Evolutionary conservation across 176 grass and related monocot species (phyloP).

Genomic region (Paspalum vaginatum): DNA sequence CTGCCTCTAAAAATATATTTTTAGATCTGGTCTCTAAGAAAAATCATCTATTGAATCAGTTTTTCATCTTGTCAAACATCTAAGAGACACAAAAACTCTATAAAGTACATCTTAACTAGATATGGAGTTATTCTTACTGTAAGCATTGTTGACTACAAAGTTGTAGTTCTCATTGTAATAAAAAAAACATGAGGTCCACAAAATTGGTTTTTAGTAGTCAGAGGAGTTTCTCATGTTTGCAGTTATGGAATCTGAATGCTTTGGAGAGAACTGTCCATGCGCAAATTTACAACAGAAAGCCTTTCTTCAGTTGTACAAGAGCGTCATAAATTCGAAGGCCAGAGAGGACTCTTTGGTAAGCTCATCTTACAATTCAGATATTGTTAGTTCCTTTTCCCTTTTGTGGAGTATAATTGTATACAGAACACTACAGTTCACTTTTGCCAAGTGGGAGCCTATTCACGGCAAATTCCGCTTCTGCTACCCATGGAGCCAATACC

Average conservation of each 20-base stretch:
- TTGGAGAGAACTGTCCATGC: slow-evolving; percentile 43
- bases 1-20: too few relatives aligned
- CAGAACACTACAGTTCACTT: slow-evolving; percentile 54
- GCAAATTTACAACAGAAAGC: slow-evolving; percentile 57
- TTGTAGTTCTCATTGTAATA: too few relatives aligned
- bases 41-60: too few relatives aligned
- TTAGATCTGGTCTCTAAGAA: too few relatives aligned
- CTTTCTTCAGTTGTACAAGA: slow-evolving; percentile 75
- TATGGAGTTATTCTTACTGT: too few relatives aligned
- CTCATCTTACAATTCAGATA: slow-evolving; percentile 5
- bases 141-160: too few relatives aligned
- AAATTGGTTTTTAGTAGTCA: too few relatives aligned
- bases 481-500: slow-evolving; percentile 84
- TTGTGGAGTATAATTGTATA: not conserved
- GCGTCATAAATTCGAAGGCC: slow-evolving; percentile 69
- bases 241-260: slow-evolving; percentile 71
- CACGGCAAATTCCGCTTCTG: slow-evolving; percentile 77
- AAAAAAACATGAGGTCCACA: too few relatives aligned
- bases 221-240: not conserved
- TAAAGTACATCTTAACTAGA: too few relatives aligned
- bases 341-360: slow-evolving; percentile 75
- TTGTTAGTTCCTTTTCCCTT: not conserved
- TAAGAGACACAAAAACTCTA: too few relatives aligned
- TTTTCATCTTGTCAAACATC: too few relatives aligned
- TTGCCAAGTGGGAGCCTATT: slow-evolving; percentile 15